phyloP scores from a whole-genome alignment of 805 yeast genomes.

The Spencermartinsiella europaea region DNA sequence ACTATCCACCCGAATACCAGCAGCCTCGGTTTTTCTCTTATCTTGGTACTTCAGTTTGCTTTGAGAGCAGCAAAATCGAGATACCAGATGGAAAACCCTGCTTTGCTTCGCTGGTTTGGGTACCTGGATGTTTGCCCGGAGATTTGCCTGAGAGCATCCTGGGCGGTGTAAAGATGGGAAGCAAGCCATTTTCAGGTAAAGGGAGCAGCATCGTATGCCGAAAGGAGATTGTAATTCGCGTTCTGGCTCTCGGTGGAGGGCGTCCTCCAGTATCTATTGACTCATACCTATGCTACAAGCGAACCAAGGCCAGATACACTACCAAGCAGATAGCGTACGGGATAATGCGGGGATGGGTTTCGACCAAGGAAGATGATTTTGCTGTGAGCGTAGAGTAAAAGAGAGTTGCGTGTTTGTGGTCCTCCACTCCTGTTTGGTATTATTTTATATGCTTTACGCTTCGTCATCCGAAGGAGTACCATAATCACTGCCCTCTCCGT shows the following conservation, averaged over 20 bases:
- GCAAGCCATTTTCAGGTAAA: slow-evolving; percentile 17
- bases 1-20: not conserved
- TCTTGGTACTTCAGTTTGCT: slow-evolving; percentile 1
- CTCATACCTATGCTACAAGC: not conserved
- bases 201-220: slow-evolving; percentile 22
- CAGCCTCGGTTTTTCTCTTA: slow-evolving; percentile 5
- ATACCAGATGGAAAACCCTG: slow-evolving; percentile 15
- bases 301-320: slow-evolving; percentile 2
- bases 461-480: slow-evolving; percentile 12
- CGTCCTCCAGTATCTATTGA: not conserved
- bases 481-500: slow-evolving; percentile 13
- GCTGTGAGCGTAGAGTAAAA: not conserved
- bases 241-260: slow-evolving; percentile 2
- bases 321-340: slow-evolving; percentile 12
- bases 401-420: not conserved
- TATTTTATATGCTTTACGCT: slow-evolving; percentile 8
- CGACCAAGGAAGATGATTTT: slow-evolving; percentile 17
- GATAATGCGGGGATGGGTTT: slow-evolving; percentile 17
- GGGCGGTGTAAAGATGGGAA: slow-evolving; percentile 27
- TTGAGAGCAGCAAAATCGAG: slow-evolving; percentile 4
- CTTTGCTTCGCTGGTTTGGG: slow-evolving; percentile 12
- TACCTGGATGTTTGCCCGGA: not conserved
- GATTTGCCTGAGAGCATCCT: slow-evolving; percentile 18
- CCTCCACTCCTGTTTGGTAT: slow-evolving; percentile 10
- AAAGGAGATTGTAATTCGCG: slow-evolving; percentile 3